Conservation (phyloP, 345 rosid species). For the Citrus sp. region DNA sequence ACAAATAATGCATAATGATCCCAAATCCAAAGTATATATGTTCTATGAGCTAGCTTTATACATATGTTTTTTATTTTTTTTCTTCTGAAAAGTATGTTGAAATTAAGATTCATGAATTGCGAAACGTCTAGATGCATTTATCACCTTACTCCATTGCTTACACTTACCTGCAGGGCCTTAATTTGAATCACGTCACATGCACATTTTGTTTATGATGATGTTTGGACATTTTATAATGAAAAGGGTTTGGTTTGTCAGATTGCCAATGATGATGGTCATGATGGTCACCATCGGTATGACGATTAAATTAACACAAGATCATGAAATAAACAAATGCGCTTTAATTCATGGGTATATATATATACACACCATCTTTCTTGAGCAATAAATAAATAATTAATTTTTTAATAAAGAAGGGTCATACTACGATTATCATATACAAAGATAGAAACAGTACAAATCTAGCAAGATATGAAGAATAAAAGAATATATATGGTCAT, state of each 20-base stretch:
- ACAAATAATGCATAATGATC: neutral
- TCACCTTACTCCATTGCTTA: neutral
- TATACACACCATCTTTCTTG: slow-evolving; percentile 13
- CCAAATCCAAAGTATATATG: neutral
- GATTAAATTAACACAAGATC: slow-evolving; percentile 9
- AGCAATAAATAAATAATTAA: neutral
- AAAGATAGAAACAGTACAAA: slow-evolving; percentile 1
- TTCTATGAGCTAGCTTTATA: neutral
- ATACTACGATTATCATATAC: neutral
- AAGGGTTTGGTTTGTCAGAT: slow-evolving; percentile 29
- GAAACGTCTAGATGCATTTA: neutral
- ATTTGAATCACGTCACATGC: slow-evolving; percentile 19
- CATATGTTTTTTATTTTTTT: neutral
- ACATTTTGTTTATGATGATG: neutral
- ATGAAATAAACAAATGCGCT: slow-evolving; percentile 17
- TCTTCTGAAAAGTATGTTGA: neutral
- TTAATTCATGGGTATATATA: neutral
- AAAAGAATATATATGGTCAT: slow-evolving; percentile 27
- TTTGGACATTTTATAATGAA: neutral
- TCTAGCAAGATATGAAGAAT: slow-evolving; percentile 22
- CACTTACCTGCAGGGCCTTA: neutral
- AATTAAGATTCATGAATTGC: neutral
- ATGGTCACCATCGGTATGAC: slow-evolving; percentile 21
- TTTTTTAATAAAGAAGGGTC: neutral
- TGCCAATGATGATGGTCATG: slow-evolving; percentile 44